Conservation (phyloP, 208 protist species). For the Lotmaria passim region DNA sequence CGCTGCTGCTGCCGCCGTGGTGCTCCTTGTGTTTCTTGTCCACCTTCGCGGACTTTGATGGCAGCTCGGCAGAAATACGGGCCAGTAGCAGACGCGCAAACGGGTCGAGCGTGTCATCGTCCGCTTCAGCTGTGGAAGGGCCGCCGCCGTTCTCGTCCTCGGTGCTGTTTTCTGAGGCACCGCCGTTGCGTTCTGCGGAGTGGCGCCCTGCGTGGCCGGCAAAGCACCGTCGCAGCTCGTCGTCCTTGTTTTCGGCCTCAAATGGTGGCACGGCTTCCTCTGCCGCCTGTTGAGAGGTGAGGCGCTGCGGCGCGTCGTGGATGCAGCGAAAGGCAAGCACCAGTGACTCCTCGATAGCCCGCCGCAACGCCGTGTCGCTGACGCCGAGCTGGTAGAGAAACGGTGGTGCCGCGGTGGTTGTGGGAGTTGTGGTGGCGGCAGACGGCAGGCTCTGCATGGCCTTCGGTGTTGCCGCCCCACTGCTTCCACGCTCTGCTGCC, state of each 20-base stretch:
- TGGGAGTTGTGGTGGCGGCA: not conserved
- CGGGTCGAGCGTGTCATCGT: conserved; percentile 35
- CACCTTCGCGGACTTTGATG: conserved; percentile 8
- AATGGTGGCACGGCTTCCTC: conserved; percentile 29
- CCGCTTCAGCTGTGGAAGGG: not conserved
- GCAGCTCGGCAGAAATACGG: conserved; percentile 24
- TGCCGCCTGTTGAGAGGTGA: conserved; percentile 26
- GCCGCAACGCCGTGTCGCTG: conserved; percentile 55
- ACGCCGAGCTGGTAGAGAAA: conserved; percentile 43
- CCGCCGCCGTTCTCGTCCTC: not conserved
- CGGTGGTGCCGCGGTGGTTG: conserved; percentile 22
- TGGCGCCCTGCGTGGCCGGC: conserved; percentile 43
- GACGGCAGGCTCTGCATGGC: not conserved
- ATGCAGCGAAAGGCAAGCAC: conserved; percentile 59
- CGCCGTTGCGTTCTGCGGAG: conserved; percentile 24
- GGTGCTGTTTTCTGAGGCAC: conserved; percentile 7
- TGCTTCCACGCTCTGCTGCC: not conserved
- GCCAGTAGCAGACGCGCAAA: conserved; percentile 36
- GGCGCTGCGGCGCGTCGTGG: conserved; percentile 49
- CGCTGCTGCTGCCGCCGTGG: conserved; percentile 2
- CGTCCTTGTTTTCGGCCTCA: conserved; percentile 39
- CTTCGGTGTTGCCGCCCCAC: conserved; percentile 5
- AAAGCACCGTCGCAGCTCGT: conserved; percentile 41
- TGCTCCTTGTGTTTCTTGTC: conserved; percentile 25
- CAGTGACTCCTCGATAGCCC: conserved; percentile 74